Conservation (phyloP, 139 green algal species). For the Coelastrella sp. region DNA sequence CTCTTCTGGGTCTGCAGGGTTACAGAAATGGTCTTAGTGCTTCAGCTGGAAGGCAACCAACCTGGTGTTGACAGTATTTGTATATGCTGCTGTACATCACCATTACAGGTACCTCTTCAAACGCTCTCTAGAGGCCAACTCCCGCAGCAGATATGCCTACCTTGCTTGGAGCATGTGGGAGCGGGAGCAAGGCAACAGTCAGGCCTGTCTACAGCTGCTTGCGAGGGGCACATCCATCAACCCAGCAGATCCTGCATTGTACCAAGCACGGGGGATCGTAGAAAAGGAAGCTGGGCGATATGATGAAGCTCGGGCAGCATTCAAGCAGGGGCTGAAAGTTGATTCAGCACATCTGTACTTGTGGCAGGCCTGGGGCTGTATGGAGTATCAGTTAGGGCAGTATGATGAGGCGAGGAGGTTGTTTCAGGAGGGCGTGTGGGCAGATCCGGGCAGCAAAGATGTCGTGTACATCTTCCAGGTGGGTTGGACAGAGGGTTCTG, state of each 20-base stretch:
- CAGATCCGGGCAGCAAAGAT: slow-evolving; percentile 67
- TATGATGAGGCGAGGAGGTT: slow-evolving; percentile 84
- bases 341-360: slow-evolving; percentile 81
- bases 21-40: too few relatives aligned
- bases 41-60: too few relatives aligned
- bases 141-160: slow-evolving; percentile 72
- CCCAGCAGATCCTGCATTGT: slow-evolving; percentile 84
- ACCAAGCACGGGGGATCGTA: slow-evolving; percentile 83
- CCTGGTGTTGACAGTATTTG: too few relatives aligned
- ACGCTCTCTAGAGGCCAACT: slow-evolving; percentile 69
- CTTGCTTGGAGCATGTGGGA: slow-evolving; percentile 85
- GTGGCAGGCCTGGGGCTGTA: slow-evolving; percentile 92
- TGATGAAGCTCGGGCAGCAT: slow-evolving; percentile 73
- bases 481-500: not conserved
- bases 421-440: slow-evolving; percentile 95
- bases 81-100: too few relatives aligned
- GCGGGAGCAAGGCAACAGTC: slow-evolving; percentile 60
- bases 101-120: slow-evolving; percentile 74
- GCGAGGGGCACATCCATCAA: slow-evolving; percentile 80
- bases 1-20: too few relatives aligned
- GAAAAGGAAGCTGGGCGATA: slow-evolving; percentile 74
- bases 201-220: slow-evolving; percentile 79
- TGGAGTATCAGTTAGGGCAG: slow-evolving; percentile 85
- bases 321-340: slow-evolving; percentile 71
- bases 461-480: slow-evolving; percentile 83